Evolutionary conservation across 2,329 filamentous ascomycete genomes (phyloP), one percentile per base, ranked within the genome.

Genomic region (Aspergillus thermomutatus): DNA sequence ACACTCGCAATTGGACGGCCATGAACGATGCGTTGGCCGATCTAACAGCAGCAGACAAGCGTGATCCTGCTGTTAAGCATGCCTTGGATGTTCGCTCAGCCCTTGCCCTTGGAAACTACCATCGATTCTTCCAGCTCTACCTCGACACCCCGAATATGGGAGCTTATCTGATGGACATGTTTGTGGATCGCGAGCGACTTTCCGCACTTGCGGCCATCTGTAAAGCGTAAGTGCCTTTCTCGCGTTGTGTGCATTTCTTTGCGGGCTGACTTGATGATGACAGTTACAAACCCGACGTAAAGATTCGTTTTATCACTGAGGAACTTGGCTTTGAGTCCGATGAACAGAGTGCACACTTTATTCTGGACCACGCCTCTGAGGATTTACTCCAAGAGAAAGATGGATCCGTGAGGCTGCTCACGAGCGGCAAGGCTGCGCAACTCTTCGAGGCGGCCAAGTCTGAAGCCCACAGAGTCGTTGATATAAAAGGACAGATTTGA

Each of bases 151-250:
- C 92, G 51, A 95, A 96, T 70, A 96, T 99, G 92, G 93, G 94
- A 60, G 92, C 90, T 66, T 97, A 97, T 77, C 84, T 99, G 52
- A 96, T 99, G 90, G 94, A 99, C 80, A 97, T 96, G 91, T 97
- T 99, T 80, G 89, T 97, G 73, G 87, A 87, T 69, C 88, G 94
- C 71, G 93, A 99, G 80, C 90, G 94, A 68, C 85, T 99, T 64
- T 87, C 89, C 71, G 94, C 94, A 64, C 79, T 99, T 71, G 88
- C 91, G 74, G 91, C 88, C 73, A 94, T 99, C 66, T 96, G 92
- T 84, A 95, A 85, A 90, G 87, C 90, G 94, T 99, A 80, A 80
- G 93, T 69, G 8, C 86, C n/a, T 14, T 1, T 51, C 5, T 27
- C 26, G 19, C 9, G 9, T n/a, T 40, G 27, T 25, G 4, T 40